Base-by-base conservation (phyloP, 768 basidiomycete species). In the Boletus speciosus region DNA sequence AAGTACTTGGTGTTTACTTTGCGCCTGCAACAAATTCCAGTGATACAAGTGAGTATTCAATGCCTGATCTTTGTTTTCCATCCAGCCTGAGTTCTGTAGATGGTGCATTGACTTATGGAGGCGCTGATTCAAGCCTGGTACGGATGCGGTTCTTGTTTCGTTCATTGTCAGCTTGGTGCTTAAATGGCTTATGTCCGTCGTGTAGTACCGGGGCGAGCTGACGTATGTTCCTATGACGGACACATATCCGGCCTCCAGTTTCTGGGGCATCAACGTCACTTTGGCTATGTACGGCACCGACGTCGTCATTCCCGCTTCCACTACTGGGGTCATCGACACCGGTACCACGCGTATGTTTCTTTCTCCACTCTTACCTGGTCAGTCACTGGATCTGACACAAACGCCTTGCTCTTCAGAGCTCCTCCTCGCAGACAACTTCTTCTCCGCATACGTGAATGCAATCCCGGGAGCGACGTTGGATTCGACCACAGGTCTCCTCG, bases 211-310 rank as follows among this genome's bases (percentile, higher is more conserved):
- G n/a, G 67, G 70, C n/a, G 15, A 49, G 6, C 38, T 70, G 36
- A 62, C 55, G 1, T 67, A 66, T 53, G 45, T 39, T 27, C 68
- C 61, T 15, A 27, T 69, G 45, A 73, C 72, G 27, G 3, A 21
- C 34, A 72, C 66, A n/a, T 36, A 4, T 11, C 67, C 69, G 7
- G 53, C 70, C 4, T 35, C 48, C 16, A 5, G 1, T 6, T 71
- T 43, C 57, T 71, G 69, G 69, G 70, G 70, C 10, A 62, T 71
- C 39, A 59, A 71, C 32, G 44, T 71, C 40, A 64, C 61, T 10
- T 52, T 29, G 14, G 36, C 36, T 9, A 56, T 57, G 2, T 68
- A 58, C 27, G 61, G 64, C 21, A 12, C n/a, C 9, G 23, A 47
- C 6, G 44, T 45, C 5, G 23, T 62, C 37, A 64, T 71, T 10